phyloP scores from a whole-genome alignment of 345 rosid genomes.

The Ailanthus altissimus region DNA sequence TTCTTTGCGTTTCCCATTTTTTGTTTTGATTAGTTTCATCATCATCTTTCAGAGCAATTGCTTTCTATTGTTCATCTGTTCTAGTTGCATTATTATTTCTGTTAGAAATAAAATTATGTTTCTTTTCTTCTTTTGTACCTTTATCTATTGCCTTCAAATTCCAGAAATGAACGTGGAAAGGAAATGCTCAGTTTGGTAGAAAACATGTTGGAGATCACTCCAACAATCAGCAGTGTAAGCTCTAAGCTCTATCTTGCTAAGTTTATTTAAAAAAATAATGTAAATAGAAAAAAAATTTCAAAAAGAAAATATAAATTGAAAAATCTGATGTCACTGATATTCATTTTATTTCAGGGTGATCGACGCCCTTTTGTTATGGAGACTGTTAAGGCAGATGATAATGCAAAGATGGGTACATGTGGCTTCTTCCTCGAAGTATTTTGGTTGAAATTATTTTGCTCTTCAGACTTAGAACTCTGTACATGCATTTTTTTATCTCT shows the following conservation, averaged over 20 bases:
- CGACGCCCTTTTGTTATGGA: conserved; percentile 87
- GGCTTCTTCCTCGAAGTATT: conserved; percentile 6
- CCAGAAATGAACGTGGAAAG: conserved; percentile 82
- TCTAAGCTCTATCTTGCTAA: conserved; percentile 16
- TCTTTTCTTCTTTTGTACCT: not conserved
- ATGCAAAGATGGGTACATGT: conserved; percentile 77
- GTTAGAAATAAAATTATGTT: not conserved
- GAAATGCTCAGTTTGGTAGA: conserved; percentile 87
- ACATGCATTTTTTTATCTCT: conserved; percentile 4
- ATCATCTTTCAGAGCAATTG: not conserved
- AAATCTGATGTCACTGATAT: not conserved
- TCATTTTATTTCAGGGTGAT: conserved; percentile 56
- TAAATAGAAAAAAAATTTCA: no score
- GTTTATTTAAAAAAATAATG: not conserved
- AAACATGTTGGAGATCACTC: conserved; percentile 78
- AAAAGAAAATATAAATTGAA: no score
- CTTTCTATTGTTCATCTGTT: conserved; percentile 1
- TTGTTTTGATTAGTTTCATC: not conserved
- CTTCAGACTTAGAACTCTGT: not conserved
- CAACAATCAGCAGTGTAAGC: conserved; percentile 75
- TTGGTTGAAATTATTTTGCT: not conserved
- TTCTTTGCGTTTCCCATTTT: not conserved
- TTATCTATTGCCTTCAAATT: conserved; percentile 23
- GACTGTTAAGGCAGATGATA: conserved; percentile 94
- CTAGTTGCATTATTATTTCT: not conserved